Base-by-base conservation (phyloP, 1,139 yeast species). In the Tardiomyces depauwii region DNA sequence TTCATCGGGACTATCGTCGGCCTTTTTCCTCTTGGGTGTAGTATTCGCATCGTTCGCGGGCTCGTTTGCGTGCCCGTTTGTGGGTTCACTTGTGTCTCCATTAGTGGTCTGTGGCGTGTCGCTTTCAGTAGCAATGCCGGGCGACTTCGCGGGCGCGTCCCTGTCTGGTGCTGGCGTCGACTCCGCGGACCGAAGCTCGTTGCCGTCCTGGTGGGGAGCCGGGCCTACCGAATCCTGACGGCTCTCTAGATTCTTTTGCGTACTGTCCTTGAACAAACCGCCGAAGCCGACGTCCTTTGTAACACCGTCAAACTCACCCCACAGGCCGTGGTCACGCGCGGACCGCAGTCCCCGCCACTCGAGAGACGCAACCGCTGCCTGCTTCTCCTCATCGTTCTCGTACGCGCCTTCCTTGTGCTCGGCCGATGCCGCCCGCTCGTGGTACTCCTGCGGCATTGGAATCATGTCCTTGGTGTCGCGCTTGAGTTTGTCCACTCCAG, bases 331-430 rank as follows among this genome's bases (percentile, higher is more conserved):
- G 18, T 53, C 57, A 25, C 66, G 45, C 16, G 66, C 64, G 2
- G 65, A 62, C 14, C 67, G 52, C 19, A 63, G 48, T 2, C 65
- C 66, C 40, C 63, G 50, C 67, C 67, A 63, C 16, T 30, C 36
- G 3, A 30, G 16, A 5, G 36, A 30, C 5, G 16, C 16, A 13
- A 16, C 32, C 39, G 44, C 40, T 3, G 25, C 36, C 18, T 40
- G 45, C 45, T 18, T 39, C n/a, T 42, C 40, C 18, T 43, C 46
- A 12, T 42, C 44, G 11, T 42, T 41, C 3, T 46, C 52, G 18
- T 41, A 40, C 18, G 42, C 49, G 6, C 45, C 50, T 2, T 23
- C 27, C 33, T 44, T 42, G 25, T 21, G 25, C 36, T 30, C 11
- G n/a, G 36, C 36, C 5, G 3, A 3, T 5, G 5, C 16, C 4